Evolutionary conservation across 257 asterid genomes (phyloP).

Genomic region (Solanum dulcamara): DNA sequence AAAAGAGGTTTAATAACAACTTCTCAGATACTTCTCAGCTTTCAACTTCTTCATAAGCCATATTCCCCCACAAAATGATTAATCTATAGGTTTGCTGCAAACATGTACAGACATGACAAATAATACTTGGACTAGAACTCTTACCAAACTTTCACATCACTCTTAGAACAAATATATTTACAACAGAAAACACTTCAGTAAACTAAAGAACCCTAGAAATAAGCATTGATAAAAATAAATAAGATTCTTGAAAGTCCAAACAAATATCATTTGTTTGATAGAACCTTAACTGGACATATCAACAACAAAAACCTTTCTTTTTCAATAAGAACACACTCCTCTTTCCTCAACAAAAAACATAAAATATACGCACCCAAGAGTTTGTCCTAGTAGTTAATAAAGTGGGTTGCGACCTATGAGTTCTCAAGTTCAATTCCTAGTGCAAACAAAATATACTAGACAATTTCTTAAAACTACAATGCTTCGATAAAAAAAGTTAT

Average conservation of each 20-base stretch:
- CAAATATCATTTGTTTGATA: background rate
- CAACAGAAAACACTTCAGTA: background rate
- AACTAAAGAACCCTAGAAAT: background rate
- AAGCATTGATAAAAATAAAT: background rate
- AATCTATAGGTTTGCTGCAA: background rate
- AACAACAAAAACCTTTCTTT: background rate
- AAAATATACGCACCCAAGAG: background rate
- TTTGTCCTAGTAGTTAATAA: background rate
- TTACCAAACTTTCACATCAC: background rate
- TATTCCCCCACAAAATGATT: too few relatives aligned
- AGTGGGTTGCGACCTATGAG: background rate
- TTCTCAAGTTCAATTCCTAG: background rate
- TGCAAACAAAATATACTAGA: background rate
- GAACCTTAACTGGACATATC: background rate
- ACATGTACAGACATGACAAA: background rate
- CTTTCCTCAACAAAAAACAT: background rate
- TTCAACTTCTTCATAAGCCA: background rate
- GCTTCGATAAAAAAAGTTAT: background rate
- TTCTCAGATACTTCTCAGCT: background rate
- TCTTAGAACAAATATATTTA: background rate
- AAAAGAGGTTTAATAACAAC: background rate
- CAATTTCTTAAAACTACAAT: background rate
- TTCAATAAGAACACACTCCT: background rate
- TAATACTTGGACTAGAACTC: background rate
- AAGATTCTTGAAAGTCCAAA: background rate